Evolutionary conservation across 2,329 filamentous ascomycete genomes (phyloP).

Genomic region (Penicillium freii): DNA sequence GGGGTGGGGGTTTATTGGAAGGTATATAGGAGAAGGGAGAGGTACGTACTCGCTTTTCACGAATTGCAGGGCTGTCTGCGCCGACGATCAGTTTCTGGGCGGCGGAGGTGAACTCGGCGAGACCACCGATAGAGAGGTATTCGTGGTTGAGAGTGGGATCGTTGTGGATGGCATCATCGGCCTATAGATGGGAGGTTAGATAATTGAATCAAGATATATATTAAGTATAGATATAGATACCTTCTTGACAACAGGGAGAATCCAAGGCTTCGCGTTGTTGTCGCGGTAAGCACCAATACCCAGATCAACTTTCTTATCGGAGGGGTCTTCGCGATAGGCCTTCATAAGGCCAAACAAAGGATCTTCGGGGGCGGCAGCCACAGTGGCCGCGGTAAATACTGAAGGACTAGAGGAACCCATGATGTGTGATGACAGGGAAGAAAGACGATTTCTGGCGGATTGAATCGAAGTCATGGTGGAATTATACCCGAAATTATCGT

Average conservation of each 20-base stretch:
- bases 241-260: constrained; percentile 94
- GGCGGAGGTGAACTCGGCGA: constrained; percentile 80
- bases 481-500: constrained; percentile 1
- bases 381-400: constrained; percentile 70
- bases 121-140: constrained; percentile 93
- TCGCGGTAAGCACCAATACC: constrained; percentile 95
- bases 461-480: constrained; percentile 23
- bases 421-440: constrained; percentile 51
- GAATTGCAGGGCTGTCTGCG: constrained; percentile 72
- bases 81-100: constrained; percentile 90
- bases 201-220: background rate
- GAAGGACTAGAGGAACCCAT: constrained; percentile 64
- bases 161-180: constrained; percentile 81
- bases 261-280: constrained; percentile 94
- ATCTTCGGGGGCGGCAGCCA: constrained; percentile 91
- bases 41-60: constrained; percentile 68
- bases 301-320: constrained; percentile 82
- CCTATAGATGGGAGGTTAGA: constrained; percentile 53
- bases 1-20: background rate
- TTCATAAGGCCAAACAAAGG: constrained; percentile 90
- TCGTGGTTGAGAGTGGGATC: constrained; percentile 95
- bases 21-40: background rate
- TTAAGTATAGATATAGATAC: constrained; percentile 46
- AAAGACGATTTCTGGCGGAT: constrained; percentile 32
- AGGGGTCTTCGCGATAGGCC: constrained; percentile 76